Conservation (phyloP, 2,329 filamentous ascomycete species). For the Metarhizium sp. region DNA sequence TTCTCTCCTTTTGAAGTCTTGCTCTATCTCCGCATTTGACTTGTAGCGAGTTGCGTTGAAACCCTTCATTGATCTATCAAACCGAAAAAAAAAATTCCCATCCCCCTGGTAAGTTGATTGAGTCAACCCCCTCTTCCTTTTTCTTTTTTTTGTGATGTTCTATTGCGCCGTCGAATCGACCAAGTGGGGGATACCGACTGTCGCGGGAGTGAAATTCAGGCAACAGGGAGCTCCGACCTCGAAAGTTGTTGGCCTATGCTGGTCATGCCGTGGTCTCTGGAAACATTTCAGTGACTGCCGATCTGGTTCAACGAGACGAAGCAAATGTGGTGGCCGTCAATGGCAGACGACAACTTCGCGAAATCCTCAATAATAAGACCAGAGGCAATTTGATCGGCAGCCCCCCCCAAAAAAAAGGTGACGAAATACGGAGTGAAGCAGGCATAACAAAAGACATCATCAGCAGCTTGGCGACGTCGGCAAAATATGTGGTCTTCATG, state of each 20-base stretch:
- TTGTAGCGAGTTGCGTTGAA: slow-evolving; percentile 19
- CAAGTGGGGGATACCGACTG: not conserved
- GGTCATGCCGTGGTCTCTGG: not conserved
- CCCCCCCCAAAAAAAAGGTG: not conserved
- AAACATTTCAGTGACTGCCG: not conserved
- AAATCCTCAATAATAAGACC: not conserved
- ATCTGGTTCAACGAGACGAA: not conserved
- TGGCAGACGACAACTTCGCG: not conserved
- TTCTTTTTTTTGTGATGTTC: not conserved
- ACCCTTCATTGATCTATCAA: slow-evolving; percentile 11
- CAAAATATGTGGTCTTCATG: not conserved
- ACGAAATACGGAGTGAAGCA: not conserved
- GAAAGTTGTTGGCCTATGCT: not conserved
- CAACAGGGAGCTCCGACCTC: not conserved
- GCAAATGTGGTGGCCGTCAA: not conserved
- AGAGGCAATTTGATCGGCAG: not conserved
- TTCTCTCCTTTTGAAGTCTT: slow-evolving; percentile 15
- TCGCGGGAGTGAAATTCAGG: not conserved
- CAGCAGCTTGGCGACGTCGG: not conserved
- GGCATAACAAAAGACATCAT: not conserved
- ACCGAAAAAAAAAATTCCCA: slow-evolving; percentile 9
- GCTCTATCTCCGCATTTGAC: slow-evolving; percentile 14
- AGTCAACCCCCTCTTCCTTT: not conserved
- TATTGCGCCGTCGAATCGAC: not conserved
- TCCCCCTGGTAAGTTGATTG: slow-evolving; percentile 17